phyloP scores from a whole-genome alignment of 805 yeast species.

The Sugiyamaella mastotermitis region DNA sequence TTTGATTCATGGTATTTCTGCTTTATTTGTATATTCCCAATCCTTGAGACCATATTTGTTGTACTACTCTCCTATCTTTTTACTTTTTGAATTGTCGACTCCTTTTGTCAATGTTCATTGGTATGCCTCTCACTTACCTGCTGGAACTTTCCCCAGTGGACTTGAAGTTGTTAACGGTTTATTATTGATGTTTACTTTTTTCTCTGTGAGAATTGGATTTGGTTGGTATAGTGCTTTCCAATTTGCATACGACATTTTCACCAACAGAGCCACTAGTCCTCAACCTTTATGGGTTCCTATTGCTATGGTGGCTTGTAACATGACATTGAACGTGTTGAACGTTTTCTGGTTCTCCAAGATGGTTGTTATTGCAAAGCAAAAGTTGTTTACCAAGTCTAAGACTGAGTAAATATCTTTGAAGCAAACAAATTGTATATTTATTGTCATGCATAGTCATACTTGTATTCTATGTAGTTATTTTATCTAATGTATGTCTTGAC shows the following conservation, averaged over 20 bases:
- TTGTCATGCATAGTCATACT: no score
- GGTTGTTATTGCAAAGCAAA: slow-evolving; percentile 43
- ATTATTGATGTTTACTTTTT: slow-evolving; percentile 60
- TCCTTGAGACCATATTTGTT: slow-evolving; percentile 69
- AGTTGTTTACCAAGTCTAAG: no score
- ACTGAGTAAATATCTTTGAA: no score
- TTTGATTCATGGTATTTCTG: slow-evolving; percentile 76
- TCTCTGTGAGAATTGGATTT: slow-evolving; percentile 75
- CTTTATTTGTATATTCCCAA: slow-evolving; percentile 63
- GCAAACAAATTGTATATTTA: no score
- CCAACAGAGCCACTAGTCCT: slow-evolving; percentile 9
- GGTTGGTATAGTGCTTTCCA: slow-evolving; percentile 67
- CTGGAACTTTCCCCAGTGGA: slow-evolving; percentile 51
- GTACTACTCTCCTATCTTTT: slow-evolving; percentile 76
- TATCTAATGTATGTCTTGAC: no score
- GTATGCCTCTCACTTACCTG: slow-evolving; percentile 77
- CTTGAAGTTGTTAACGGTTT: slow-evolving; percentile 65
- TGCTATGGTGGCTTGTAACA: slow-evolving; percentile 50
- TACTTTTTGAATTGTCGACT: slow-evolving; percentile 81
- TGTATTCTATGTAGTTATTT: no score
- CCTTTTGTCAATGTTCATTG: slow-evolving; percentile 94
- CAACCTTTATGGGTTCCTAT: slow-evolving; percentile 43
- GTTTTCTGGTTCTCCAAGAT: slow-evolving; percentile 84
- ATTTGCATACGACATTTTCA: slow-evolving; percentile 43
- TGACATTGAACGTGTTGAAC: slow-evolving; percentile 62